Conservation (phyloP, 306 rosid genomes). For the Casuarina glauca region DNA sequence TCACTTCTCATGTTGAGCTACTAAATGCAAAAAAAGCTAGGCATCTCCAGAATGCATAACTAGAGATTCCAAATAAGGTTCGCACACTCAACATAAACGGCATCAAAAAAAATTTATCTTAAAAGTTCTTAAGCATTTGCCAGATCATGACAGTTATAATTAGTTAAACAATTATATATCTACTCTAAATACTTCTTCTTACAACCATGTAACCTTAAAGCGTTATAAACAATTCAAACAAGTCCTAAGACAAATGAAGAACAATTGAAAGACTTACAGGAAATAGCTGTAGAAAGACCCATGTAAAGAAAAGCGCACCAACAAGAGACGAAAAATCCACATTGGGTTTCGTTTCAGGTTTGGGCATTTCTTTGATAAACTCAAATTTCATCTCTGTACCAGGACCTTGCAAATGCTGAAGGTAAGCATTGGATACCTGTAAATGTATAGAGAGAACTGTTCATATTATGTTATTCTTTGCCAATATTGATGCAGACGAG, state of each 20-base stretch:
- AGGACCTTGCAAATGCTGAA: constrained; percentile 64
- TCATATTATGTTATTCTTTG: constrained; percentile 24
- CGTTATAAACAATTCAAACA: not conserved
- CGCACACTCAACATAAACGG: not conserved
- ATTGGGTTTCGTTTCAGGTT: constrained; percentile 47
- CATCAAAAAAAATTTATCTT: not conserved
- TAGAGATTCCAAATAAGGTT: not conserved
- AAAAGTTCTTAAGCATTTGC: not conserved
- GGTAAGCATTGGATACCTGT: constrained; percentile 84
- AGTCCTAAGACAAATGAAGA: not conserved
- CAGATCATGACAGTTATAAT: not conserved
- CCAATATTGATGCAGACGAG: constrained; percentile 1
- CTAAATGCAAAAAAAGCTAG: not conserved
- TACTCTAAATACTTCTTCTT: not conserved
- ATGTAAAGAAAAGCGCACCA: constrained; percentile 80
- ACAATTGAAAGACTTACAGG: constrained; percentile 55
- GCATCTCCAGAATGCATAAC: not conserved
- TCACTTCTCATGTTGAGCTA: not conserved
- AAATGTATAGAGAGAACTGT: constrained; percentile 16
- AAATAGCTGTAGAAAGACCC: constrained; percentile 88
- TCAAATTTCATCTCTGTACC: constrained; percentile 66
- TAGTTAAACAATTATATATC: not conserved
- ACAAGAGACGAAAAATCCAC: constrained; percentile 81
- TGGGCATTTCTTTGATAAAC: constrained; percentile 92
- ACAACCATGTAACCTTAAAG: not conserved